These are phyloP conservation scores for Scutellaria minor DNA, from an alignment of 257 asterid species.

Conservation along the genomic window DNA sequence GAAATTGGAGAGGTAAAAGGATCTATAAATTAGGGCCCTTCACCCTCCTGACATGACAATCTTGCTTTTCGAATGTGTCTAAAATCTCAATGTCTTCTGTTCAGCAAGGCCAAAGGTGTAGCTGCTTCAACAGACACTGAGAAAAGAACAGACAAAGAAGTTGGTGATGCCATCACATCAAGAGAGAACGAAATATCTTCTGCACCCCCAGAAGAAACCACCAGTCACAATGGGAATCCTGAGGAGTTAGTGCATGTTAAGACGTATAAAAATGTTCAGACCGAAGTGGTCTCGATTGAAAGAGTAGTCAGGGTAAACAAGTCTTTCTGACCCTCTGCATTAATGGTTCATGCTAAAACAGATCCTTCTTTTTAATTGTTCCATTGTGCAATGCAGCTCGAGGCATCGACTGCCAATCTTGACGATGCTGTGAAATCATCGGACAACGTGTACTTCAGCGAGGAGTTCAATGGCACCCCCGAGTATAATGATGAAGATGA, in stretches of 20 bases:
- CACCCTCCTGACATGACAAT: background rate
- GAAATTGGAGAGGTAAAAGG: background rate
- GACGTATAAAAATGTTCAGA: slow-evolving; percentile 42
- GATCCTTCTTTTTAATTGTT: slow-evolving; percentile 18
- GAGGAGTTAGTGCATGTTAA: slow-evolving; percentile 44
- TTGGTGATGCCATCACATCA: slow-evolving; percentile 37
- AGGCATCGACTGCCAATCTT: slow-evolving; percentile 32
- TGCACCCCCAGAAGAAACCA: slow-evolving; percentile 44
- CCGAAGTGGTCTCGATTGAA: slow-evolving; percentile 38
- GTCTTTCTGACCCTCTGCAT: slow-evolving; percentile 22
- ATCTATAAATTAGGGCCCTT: background rate
- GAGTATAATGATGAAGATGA: slow-evolving; percentile 50
- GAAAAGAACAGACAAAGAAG: slow-evolving; percentile 46
- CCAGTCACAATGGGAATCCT: slow-evolving; percentile 36
- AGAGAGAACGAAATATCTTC: slow-evolving; percentile 56
- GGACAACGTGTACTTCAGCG: slow-evolving; percentile 44
- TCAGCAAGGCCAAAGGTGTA: slow-evolving; percentile 54
- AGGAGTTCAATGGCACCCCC: slow-evolving; percentile 53
- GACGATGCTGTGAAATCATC: slow-evolving; percentile 37
- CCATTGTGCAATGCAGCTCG: slow-evolving; percentile 49
- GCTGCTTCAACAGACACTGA: slow-evolving; percentile 51
- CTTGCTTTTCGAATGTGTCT: slow-evolving; percentile 13
- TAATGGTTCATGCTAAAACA: background rate
- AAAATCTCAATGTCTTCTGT: background rate
- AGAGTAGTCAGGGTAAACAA: slow-evolving; percentile 55